Conservation (phyloP, 176 grass and related monocot species). For the Oryza punctata region DNA sequence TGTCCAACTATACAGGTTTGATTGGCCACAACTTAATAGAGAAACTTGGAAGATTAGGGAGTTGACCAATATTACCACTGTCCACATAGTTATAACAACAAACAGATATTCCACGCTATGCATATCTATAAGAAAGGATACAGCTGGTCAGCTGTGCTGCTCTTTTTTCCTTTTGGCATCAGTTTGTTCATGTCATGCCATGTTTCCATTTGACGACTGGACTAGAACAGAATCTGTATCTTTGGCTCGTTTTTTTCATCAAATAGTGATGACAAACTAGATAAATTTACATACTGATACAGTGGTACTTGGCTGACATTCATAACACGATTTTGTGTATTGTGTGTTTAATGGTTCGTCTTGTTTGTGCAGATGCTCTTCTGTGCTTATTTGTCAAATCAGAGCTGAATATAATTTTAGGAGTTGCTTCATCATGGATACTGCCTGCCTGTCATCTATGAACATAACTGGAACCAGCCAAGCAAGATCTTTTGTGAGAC, state of each 20-base stretch:
- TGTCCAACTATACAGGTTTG: not conserved
- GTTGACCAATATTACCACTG: not conserved
- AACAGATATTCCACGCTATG: not conserved
- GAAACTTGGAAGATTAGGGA: not conserved
- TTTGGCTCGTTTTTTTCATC: not conserved
- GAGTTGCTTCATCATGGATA: constrained; percentile 51
- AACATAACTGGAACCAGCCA: constrained; percentile 62
- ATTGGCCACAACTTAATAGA: not conserved
- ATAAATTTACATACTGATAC: not conserved
- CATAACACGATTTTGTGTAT: not conserved
- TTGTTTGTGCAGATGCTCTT: constrained; percentile 14
- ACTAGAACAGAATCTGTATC: not conserved
- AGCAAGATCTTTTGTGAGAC: constrained; percentile 35
- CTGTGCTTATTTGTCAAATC: not conserved
- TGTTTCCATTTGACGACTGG: not conserved
- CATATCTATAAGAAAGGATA: not conserved
- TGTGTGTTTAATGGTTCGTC: not conserved
- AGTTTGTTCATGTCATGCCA: not conserved
- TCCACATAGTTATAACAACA: not conserved
- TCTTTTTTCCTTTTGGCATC: not conserved
- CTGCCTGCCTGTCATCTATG: constrained; percentile 58
- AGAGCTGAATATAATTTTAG: not conserved
- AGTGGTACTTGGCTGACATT: not conserved
- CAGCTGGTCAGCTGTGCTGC: not conserved
- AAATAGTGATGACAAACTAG: not conserved